These are phyloP conservation scores for Colletotrichum scovillei DNA, from an alignment of 2,329 filamentous ascomycete species.

Conservation along the genomic window DNA sequence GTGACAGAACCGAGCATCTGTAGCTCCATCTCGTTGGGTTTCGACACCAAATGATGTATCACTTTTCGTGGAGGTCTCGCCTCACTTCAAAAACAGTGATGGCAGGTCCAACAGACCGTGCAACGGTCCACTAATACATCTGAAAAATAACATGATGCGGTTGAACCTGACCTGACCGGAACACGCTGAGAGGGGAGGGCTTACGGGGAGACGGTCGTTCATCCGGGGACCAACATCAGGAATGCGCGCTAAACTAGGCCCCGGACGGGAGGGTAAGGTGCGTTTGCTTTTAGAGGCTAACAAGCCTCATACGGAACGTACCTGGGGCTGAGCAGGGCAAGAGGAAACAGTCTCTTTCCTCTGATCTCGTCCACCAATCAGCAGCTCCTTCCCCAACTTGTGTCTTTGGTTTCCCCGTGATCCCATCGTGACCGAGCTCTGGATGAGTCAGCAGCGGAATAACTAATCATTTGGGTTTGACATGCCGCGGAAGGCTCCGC, in stretches of 20 bases:
- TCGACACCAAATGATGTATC: too few species aligned
- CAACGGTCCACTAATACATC: too few species aligned
- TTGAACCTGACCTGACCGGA: too few species aligned
- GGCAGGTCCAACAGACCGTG: too few species aligned
- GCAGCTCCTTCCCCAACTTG: neutral
- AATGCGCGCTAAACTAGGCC: neutral
- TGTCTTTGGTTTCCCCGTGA: neutral
- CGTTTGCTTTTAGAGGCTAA: neutral
- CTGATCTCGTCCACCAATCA: neutral
- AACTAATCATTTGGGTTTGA: conserved; percentile 20
- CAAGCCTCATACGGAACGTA: too few species aligned
- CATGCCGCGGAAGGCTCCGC: conserved; percentile 9
- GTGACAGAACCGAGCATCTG: too few species aligned
- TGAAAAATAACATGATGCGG: too few species aligned
- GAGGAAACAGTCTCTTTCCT: neutral
- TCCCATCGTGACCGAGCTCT: neutral
- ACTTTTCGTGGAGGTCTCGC: too few species aligned
- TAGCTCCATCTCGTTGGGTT: too few species aligned
- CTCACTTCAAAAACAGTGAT: too few species aligned
- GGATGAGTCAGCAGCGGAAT: conserved; percentile 22
- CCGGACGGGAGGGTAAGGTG: neutral
- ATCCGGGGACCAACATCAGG: neutral
- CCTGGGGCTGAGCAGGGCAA: too few species aligned
- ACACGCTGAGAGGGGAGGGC: neutral
- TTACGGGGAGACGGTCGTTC: neutral